Conservation (phyloP, 2,329 filamentous ascomycete genomes). For the Trichoderma asperellum region DNA sequence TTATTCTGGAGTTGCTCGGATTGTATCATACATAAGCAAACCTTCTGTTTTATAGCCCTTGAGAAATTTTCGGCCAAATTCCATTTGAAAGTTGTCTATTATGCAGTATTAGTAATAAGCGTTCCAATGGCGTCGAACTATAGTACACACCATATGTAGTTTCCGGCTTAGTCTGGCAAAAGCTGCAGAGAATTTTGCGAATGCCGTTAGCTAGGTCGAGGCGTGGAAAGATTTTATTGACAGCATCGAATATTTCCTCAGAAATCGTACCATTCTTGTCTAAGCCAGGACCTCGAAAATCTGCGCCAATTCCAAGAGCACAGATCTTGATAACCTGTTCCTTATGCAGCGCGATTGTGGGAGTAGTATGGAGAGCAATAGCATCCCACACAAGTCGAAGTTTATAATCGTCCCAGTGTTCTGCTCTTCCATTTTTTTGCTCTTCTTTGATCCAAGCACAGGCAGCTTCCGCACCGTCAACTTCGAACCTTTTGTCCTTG, state of each 20-base stretch:
- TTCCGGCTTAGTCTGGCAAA: neutral
- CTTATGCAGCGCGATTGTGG: neutral
- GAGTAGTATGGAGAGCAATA: neutral
- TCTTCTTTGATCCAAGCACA: neutral
- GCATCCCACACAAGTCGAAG: neutral
- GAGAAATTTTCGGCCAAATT: neutral
- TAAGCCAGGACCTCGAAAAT: neutral
- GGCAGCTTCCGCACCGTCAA: neutral
- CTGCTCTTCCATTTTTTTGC: neutral
- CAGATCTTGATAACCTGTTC: neutral
- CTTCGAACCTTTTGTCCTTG: neutral
- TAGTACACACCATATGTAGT: neutral
- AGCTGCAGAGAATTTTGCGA: neutral
- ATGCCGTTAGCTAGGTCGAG: neutral
- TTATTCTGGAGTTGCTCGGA: neutral
- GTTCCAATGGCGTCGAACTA: no score
- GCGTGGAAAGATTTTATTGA: neutral
- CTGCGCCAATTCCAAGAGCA: neutral
- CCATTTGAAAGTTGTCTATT: neutral
- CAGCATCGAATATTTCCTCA: neutral
- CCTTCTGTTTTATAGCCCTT: neutral
- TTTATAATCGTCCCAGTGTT: neutral
- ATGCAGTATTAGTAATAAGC: neutral
- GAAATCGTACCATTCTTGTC: neutral
- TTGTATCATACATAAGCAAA: neutral